A percentile compares a stretch with the other conserved stretches of the same genome.
phyloP scores from a whole-genome alignment of 2,329 filamentous ascomycete genomes.

The Aureobasidium sp. region DNA sequence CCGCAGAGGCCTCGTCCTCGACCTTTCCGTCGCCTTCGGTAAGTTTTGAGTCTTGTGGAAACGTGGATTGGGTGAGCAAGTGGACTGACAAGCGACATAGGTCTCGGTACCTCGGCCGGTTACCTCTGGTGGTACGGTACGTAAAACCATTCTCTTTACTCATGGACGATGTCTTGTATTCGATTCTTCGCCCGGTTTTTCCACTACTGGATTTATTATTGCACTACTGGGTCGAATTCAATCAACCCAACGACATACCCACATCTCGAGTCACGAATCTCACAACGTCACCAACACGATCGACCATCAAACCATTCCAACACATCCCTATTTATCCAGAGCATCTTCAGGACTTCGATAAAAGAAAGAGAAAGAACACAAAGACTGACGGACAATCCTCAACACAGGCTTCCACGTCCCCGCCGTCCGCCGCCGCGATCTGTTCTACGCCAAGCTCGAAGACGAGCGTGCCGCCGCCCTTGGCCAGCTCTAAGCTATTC shows the following conservation, averaged over 20 bases:
- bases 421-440: conserved; percentile 55
- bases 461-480: conserved; percentile 48
- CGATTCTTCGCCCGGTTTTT: background rate
- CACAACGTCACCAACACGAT: background rate
- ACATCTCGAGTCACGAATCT: background rate
- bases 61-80: background rate
- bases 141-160: conserved; percentile 25
- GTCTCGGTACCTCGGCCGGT: conserved; percentile 55
- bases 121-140: conserved; percentile 63
- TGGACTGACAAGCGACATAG: conserved; percentile 28
- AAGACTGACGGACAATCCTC: conserved; percentile 12
- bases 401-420: conserved; percentile 55
- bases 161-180: background rate
- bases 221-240: too few species aligned
- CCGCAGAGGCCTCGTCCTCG: conserved; percentile 57
- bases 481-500: conserved; percentile 27
- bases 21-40: conserved; percentile 60
- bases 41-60: conserved; percentile 30
- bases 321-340: too few species aligned
- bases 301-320: background rate
- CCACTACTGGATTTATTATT: background rate
- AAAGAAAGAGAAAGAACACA: background rate
- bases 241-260: too few species aligned
- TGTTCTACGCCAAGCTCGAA: conserved; percentile 58
- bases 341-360: background rate